Conservation (phyloP, 2,329 filamentous ascomycete genomes). For the Pseudocercospora crystallina region DNA sequence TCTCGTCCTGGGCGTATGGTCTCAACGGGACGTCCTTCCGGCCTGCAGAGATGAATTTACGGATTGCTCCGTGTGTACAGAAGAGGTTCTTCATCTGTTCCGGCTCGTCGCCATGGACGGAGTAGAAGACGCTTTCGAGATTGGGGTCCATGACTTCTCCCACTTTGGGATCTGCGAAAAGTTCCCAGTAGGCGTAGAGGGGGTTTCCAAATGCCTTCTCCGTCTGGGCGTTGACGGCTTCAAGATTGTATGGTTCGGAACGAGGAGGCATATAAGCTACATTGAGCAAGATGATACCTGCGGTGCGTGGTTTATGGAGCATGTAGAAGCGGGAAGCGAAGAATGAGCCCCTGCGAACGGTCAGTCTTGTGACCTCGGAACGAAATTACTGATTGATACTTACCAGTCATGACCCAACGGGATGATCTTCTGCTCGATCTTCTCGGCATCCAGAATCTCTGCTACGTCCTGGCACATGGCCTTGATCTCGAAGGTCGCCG, state of each 20-base stretch:
- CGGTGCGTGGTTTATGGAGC: conserved; percentile 41
- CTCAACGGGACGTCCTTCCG: conserved; percentile 32
- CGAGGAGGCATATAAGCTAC: conserved; percentile 43
- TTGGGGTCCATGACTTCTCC: conserved; percentile 35
- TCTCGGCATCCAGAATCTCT: conserved; percentile 44
- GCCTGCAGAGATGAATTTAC: conserved; percentile 23
- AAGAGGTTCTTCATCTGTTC: conserved; percentile 38
- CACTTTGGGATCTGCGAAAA: conserved; percentile 35
- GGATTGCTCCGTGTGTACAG: conserved; percentile 39
- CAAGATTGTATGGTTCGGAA: conserved; percentile 39
- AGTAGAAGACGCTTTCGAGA: conserved; percentile 24
- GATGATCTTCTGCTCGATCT: conserved; percentile 22
- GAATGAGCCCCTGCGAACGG: conserved; percentile 34
- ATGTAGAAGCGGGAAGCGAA: conserved; percentile 46
- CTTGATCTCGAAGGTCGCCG: conserved; percentile 38
- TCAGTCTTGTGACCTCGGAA: no score
- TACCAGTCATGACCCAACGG: conserved; percentile 25
- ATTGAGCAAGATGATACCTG: conserved; percentile 45
- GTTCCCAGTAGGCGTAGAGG: conserved; percentile 45
- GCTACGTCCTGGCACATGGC: conserved; percentile 39
- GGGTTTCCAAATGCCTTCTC: conserved; percentile 40
- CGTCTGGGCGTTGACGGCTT: conserved; percentile 34
- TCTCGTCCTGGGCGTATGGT: conserved; percentile 35
- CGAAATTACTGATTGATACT: not conserved
- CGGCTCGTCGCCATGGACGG: conserved; percentile 23